Evolutionary conservation across 2,329 filamentous ascomycete species (phyloP), one percentile per base, ranked within the genome.

Genomic region (Colletotrichum sp.): DNA sequence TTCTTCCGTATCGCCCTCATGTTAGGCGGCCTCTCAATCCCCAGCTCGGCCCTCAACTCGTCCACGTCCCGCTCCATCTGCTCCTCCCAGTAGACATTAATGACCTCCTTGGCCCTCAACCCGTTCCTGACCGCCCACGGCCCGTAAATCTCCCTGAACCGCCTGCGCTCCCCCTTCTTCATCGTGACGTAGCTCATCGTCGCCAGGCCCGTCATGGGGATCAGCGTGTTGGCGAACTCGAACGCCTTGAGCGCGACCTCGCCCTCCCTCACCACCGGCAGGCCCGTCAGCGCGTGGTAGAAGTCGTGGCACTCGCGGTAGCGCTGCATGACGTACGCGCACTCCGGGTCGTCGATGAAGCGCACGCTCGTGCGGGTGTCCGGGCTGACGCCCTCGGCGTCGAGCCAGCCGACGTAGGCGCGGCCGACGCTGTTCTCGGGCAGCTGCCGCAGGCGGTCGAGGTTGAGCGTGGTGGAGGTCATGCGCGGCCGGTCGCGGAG

Each of bases 51-150:
- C 78, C 97, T 90, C 83, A 99, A 82, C 78, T 93, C 94, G 68
- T 92, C 90, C 30, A 98, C 95, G 84, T 98, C 93, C 73, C 92
- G 95, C 86, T 96, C 93, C 79, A 99, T 86, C 86, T 96, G 91
- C 88, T 99, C 95, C 86, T 99, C 97, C 97, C 97, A 99, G 83
- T 98, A 99, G 2, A 99, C 93, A 84, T 98, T 98, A 79, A 99
- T 96, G 39, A 99, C 88, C 82, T 98, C 95, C 81, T 94, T 92
- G 64, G 92, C 90, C 71, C 90, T 87, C 78, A 95, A 84, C 16
- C 97, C 97, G 84, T 98, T 99, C 70, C 91, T 88, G 60, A 98
- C 85, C 44, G 97, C 97, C 97, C 97, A 99, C 1, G 97, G 97
- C 69, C 96, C 87, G 85, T 98, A 98, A 2, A 92, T 92, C 7